Evolutionary conservation across 495 filamentous ascomycete species (phyloP).

Genomic region (Cenococcum geophilum): DNA sequence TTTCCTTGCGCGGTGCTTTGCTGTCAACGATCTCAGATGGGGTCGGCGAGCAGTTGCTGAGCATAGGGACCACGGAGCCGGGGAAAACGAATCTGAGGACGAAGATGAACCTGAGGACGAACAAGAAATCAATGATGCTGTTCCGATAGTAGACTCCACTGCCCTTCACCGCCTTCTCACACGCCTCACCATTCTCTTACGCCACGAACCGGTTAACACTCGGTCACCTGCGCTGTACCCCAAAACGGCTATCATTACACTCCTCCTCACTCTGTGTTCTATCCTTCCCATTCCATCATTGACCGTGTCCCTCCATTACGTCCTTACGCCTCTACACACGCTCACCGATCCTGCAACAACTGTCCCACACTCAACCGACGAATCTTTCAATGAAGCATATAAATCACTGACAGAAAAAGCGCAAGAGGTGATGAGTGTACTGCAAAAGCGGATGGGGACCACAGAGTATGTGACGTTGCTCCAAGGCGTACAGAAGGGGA

Average conservation of each 20-base stretch:
- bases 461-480: slow-evolving; percentile 65
- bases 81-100: slow-evolving; percentile 43
- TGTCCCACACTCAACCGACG: slow-evolving; percentile 57
- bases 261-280: slow-evolving; percentile 58
- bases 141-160: slow-evolving; percentile 19
- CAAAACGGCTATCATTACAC: slow-evolving; percentile 68
- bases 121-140: slow-evolving; percentile 27
- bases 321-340: slow-evolving; percentile 77
- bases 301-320: slow-evolving; percentile 50
- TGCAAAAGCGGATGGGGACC: slow-evolving; percentile 83
- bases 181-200: slow-evolving; percentile 67
- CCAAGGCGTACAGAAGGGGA: slow-evolving; percentile 58
- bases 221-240: slow-evolving; percentile 37
- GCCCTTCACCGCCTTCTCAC: slow-evolving; percentile 68
- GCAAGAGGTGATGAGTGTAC: slow-evolving; percentile 61
- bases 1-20: slow-evolving; percentile 66
- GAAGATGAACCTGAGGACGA: slow-evolving; percentile 37
- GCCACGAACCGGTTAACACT: slow-evolving; percentile 55
- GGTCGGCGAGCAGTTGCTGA: slow-evolving; percentile 34
- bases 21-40: slow-evolving; percentile 54
- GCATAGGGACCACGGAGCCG: slow-evolving; percentile 33
- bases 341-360: slow-evolving; percentile 74
- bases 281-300: slow-evolving; percentile 54
- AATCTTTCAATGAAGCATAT: slow-evolving; percentile 59
- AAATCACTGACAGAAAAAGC: slow-evolving; percentile 61